Evolutionary conservation across 768 basidiomycete genomes (phyloP).

Genomic region (Amylocystis lapponica): DNA sequence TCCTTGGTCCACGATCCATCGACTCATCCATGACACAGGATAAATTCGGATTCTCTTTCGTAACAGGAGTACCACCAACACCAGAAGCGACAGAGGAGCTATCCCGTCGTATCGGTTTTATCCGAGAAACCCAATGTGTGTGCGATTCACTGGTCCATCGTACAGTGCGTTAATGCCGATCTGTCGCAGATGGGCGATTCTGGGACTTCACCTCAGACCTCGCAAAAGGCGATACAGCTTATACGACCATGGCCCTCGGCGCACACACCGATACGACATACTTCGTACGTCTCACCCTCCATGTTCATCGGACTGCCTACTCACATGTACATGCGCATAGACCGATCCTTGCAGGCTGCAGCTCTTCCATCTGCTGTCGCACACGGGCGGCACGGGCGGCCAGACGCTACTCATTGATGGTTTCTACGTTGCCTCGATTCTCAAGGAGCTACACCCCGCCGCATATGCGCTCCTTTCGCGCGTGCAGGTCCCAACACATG

Average conservation of each 20-base stretch:
- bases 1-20: too few species aligned
- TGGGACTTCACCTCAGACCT: conserved; percentile 97
- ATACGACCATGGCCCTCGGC: conserved; percentile 80
- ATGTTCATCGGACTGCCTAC: background rate
- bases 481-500: conserved; percentile 74
- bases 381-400: conserved; percentile 78
- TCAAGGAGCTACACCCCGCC: conserved; percentile 66
- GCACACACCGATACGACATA: conserved; percentile 82
- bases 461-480: conserved; percentile 64
- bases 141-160: background rate
- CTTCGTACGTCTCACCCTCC: conserved; percentile 39
- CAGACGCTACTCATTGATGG: conserved; percentile 92
- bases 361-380: conserved; percentile 88
- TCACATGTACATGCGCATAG: conserved; percentile 29
- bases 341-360: conserved; percentile 96
- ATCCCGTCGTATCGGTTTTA: conserved; percentile 72
- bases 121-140: conserved; percentile 79
- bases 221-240: conserved; percentile 89
- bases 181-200: conserved; percentile 73
- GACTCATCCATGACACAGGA: too few species aligned
- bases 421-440: conserved; percentile 82
- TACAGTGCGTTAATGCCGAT: background rate
- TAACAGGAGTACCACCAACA: conserved; percentile 73
- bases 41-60: conserved; percentile 83
- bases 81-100: conserved; percentile 83